phyloP scores from a whole-genome alignment of 805 yeast species.

The Ogataea henricii region DNA sequence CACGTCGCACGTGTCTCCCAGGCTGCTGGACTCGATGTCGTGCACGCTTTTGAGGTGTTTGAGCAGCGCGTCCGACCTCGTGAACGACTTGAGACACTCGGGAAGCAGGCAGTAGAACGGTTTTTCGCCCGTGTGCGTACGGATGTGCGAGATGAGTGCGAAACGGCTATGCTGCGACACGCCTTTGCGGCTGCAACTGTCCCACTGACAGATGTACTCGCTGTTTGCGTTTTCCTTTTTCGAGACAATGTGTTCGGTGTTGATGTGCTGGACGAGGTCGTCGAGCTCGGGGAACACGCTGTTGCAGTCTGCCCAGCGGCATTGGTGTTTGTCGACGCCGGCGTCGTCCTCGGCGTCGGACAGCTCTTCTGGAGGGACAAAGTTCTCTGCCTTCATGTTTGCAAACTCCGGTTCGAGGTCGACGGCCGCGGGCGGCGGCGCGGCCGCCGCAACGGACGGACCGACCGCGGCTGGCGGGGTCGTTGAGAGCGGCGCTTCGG shows the following conservation, averaged over 20 bases:
- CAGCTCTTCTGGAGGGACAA: conserved; percentile 12
- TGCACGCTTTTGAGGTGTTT: conserved; percentile 66
- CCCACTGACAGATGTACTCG: conserved; percentile 62
- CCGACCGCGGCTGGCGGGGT: neutral
- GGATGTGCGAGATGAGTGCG: conserved; percentile 61
- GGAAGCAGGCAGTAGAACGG: conserved; percentile 68
- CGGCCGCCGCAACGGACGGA: neutral
- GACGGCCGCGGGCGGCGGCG: conserved; percentile 16
- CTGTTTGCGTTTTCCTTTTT: conserved; percentile 19
- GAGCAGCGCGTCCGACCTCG: conserved; percentile 61
- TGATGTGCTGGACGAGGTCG: conserved; percentile 43
- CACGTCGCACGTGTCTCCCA: conserved; percentile 24
- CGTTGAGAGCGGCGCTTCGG: neutral
- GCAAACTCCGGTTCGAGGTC: conserved; percentile 27
- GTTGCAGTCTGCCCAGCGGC: conserved; percentile 43
- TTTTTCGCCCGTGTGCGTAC: conserved; percentile 67
- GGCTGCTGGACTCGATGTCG: conserved; percentile 41
- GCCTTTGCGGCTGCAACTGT: conserved; percentile 54
- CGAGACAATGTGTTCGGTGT: conserved; percentile 38
- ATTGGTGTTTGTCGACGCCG: conserved; percentile 19
- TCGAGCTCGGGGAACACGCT: conserved; percentile 35
- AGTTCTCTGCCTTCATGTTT: conserved; percentile 22
- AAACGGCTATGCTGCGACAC: conserved; percentile 53
- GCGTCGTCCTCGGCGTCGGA: conserved; percentile 20
- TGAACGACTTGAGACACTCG: conserved; percentile 62